Conservation (phyloP, 129 eudicot genomes). For the Flaveria trinervia region DNA sequence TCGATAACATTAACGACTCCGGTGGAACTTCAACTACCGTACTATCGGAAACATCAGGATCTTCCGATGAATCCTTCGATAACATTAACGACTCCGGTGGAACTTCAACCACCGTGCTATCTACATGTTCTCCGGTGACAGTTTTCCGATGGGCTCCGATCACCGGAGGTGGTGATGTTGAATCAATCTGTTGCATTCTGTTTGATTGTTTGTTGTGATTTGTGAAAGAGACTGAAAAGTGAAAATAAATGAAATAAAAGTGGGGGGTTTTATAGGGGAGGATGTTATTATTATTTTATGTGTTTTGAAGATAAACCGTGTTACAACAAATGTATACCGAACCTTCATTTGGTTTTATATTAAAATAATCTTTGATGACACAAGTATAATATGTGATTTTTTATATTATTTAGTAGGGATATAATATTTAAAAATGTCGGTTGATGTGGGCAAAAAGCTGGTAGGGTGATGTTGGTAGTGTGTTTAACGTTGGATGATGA, state of each 20-base stretch:
- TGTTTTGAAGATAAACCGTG: background rate
- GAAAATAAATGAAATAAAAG: constrained; percentile 2
- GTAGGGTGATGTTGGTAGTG: background rate
- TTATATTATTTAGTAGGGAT: background rate
- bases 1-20: constrained; percentile 82
- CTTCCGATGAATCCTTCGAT: constrained; percentile 52
- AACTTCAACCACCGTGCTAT: constrained; percentile 22
- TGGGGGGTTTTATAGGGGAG: constrained; percentile 9
- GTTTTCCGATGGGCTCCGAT: constrained; percentile 20
- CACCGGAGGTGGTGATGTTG: constrained; percentile 18
- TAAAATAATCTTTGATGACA: background rate
- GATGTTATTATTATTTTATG: background rate
- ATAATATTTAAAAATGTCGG: background rate
- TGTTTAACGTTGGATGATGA: background rate
- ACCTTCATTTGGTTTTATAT: background rate
- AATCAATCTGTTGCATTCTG: constrained; percentile 29
- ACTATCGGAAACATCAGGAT: constrained; percentile 21
- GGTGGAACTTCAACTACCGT: constrained; percentile 39
- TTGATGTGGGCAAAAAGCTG: background rate
- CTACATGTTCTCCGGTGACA: background rate
- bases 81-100: constrained; percentile 78
- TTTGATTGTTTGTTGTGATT: constrained; percentile 18
- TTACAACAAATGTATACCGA: background rate
- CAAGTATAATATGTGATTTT: background rate
- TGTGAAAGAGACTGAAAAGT: constrained; percentile 3